phyloP scores from a whole-genome alignment of 2,329 filamentous ascomycete species.

The Fusarium hostae region DNA sequence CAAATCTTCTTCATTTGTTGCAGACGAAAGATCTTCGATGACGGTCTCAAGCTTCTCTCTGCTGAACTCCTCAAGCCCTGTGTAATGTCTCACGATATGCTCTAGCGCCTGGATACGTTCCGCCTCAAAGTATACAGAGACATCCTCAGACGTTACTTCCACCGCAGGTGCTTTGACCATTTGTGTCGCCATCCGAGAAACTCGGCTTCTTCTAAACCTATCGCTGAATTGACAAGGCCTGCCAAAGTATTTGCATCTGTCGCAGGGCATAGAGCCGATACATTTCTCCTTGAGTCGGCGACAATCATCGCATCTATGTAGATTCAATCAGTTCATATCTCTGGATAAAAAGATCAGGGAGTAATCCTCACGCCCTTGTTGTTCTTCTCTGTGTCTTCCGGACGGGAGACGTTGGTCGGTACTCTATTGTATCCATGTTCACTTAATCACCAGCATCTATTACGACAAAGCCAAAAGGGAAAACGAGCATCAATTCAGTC shows the following conservation, averaged over 20 bases:
- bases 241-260: constrained; percentile 33
- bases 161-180: background rate
- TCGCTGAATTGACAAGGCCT: constrained; percentile 29
- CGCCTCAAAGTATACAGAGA: constrained; percentile 18
- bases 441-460: background rate
- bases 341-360: background rate
- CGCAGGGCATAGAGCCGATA: constrained; percentile 28
- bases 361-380: constrained; percentile 2
- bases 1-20: background rate
- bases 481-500: background rate
- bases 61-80: constrained; percentile 27
- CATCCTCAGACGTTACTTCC: background rate
- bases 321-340: background rate
- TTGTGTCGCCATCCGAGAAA: background rate
- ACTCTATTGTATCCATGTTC: background rate
- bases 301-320: constrained; percentile 34
- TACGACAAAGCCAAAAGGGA: background rate
- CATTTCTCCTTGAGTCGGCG: constrained; percentile 39
- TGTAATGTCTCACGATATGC: constrained; percentile 28
- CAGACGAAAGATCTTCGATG: background rate
- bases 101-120: constrained; percentile 36
- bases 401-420: background rate
- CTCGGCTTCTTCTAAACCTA: constrained; percentile 18
- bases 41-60: constrained; percentile 10
- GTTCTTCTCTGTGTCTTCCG: constrained; percentile 12